A percentile compares a stretch with the other conserved stretches of the same genome.
These are phyloP conservation scores for Garcia nutans DNA, from an alignment of 345 rosid genomes.

Conservation along the genomic window DNA sequence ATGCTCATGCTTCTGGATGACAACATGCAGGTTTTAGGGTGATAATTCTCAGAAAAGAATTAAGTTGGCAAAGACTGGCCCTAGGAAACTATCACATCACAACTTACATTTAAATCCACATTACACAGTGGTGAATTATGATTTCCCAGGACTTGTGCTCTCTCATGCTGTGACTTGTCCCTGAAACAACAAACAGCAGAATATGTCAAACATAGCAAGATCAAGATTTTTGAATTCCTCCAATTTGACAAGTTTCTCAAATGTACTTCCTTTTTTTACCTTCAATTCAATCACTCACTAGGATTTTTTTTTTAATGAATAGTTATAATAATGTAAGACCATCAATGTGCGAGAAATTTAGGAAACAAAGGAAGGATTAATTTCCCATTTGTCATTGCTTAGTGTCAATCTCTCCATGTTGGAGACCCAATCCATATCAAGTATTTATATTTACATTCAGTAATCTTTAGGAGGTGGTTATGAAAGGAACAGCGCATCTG, in stretches of 20 bases:
- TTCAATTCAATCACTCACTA: constrained; percentile 3
- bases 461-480: neutral
- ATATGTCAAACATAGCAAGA: constrained; percentile 12
- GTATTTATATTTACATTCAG: neutral
- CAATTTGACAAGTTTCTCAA: neutral
- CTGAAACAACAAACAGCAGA: constrained; percentile 47
- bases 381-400: constrained; percentile 1
- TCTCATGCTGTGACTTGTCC: constrained; percentile 65
- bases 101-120: constrained; percentile 70
- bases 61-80: neutral
- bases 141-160: constrained; percentile 51
- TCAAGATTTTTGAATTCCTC: neutral
- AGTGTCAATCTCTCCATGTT: neutral
- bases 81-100: neutral
- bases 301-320: constrained; percentile 4
- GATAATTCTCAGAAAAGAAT: neutral
- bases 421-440: neutral
- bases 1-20: neutral
- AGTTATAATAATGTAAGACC: neutral
- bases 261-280: neutral
- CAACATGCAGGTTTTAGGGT: neutral
- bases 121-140: constrained; percentile 65
- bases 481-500: neutral
- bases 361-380: neutral
- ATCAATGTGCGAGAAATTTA: neutral